Percentiles rank a stretch among this genome's conserved stretches.
These are phyloP conservation scores for Aphanoascus verrucosus DNA, from an alignment of 2,329 filamentous ascomycete species.

Conservation along the genomic window DNA sequence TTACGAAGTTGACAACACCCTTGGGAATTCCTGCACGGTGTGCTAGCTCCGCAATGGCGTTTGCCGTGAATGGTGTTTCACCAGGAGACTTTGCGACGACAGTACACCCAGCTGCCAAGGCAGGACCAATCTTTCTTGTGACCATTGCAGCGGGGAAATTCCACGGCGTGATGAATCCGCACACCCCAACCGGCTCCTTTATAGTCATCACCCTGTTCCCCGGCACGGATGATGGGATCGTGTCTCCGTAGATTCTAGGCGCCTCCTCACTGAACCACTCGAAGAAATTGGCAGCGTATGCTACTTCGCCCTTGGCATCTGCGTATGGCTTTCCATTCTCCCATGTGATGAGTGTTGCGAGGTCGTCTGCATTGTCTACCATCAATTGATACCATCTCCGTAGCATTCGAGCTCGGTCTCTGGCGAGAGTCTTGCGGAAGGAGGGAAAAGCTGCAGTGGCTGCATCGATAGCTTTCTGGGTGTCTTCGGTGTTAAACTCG, in stretches of 20 bases:
- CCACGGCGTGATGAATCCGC: constrained; percentile 57
- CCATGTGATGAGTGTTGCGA: constrained; percentile 56
- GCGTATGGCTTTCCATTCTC: constrained; percentile 59
- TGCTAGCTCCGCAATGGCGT: constrained; percentile 77
- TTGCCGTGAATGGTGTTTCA: constrained; percentile 83
- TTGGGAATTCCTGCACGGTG: constrained; percentile 78
- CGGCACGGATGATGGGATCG: constrained; percentile 49
- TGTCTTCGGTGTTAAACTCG: constrained; percentile 67
- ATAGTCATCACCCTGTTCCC: constrained; percentile 53
- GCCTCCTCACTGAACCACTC: constrained; percentile 56
- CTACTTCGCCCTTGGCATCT: constrained; percentile 49
- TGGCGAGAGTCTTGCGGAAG: constrained; percentile 51
- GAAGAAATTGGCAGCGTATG: constrained; percentile 50
- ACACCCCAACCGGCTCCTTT: constrained; percentile 57
- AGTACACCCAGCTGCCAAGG: constrained; percentile 86
- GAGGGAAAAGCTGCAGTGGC: constrained; percentile 59
- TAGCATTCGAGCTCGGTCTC: constrained; percentile 51
- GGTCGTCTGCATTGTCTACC: constrained; percentile 54
- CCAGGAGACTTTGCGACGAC: constrained; percentile 84
- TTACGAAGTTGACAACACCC: constrained; percentile 84
- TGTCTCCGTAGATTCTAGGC: constrained; percentile 48
- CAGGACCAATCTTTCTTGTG: constrained; percentile 43
- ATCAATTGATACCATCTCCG: constrained; percentile 59
- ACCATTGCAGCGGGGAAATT: constrained; percentile 51
- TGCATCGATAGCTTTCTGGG: constrained; percentile 70